Percentiles rank a stretch among this genome's conserved stretches.
phyloP scores from a whole-genome alignment of 441 rosid species.

The Daphne laureola region DNA sequence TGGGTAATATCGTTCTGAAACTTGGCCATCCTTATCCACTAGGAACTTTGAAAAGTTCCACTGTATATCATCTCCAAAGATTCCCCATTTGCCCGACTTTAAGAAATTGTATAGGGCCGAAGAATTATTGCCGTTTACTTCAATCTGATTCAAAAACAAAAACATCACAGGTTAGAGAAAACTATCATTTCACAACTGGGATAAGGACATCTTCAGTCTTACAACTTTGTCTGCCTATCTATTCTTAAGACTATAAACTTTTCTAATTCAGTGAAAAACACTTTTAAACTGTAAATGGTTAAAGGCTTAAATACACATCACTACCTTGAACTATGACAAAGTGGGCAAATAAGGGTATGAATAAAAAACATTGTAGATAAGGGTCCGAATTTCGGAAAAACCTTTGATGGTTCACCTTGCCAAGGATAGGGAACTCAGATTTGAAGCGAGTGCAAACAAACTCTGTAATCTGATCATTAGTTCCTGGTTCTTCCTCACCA shows the following conservation, averaged over 20 bases:
- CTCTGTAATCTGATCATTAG: slow-evolving; percentile 48
- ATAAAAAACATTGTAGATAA: too few relatives aligned
- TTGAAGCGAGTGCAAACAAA: slow-evolving; percentile 78
- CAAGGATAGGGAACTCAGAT: slow-evolving; percentile 76
- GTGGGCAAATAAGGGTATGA: too few relatives aligned
- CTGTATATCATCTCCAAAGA: slow-evolving; percentile 80
- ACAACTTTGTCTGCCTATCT: too few relatives aligned
- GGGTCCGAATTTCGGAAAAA: too few relatives aligned
- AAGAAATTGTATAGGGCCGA: slow-evolving; percentile 64
- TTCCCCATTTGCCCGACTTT: slow-evolving; percentile 86
- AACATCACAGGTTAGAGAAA: not conserved
- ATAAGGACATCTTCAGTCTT: too few relatives aligned
- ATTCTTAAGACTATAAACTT: too few relatives aligned
- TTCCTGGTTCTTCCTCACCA: slow-evolving; percentile 88
- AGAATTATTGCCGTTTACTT: slow-evolving; percentile 70
- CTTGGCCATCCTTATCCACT: slow-evolving; percentile 57
- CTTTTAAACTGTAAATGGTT: too few relatives aligned
- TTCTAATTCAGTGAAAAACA: too few relatives aligned
- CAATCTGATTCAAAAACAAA: slow-evolving; percentile 37
- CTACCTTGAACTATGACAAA: too few relatives aligned
- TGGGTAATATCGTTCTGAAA: slow-evolving; percentile 70
- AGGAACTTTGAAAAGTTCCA: slow-evolving; percentile 94
- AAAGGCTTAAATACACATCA: too few relatives aligned
- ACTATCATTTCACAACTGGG: not conserved
- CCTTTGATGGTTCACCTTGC: slow-evolving; percentile 39